phyloP scores from a whole-genome alignment of 148 eudicot genomes.

The Chenopodium berlandieri region DNA sequence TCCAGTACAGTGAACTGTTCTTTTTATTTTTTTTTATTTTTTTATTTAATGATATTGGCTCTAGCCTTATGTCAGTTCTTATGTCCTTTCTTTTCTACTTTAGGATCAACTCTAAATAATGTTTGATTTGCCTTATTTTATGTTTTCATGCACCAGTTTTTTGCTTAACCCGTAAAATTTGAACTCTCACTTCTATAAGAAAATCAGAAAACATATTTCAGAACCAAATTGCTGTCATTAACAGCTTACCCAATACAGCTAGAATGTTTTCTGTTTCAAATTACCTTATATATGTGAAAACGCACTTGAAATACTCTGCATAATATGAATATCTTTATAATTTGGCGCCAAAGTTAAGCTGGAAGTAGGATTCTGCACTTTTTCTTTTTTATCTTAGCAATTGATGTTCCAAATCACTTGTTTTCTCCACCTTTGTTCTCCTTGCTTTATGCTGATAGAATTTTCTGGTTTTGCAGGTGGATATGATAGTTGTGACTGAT shows the following conservation, averaged over 20 bases:
- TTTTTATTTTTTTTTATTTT: too few species aligned
- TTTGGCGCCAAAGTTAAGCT: constrained; percentile 3
- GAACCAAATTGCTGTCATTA: not conserved
- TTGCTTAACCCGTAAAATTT: not conserved
- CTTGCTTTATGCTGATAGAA: not conserved
- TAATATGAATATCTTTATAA: not conserved
- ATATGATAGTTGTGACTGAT: constrained; percentile 99
- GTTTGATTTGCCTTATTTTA: not conserved
- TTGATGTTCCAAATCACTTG: not conserved
- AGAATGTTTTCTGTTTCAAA: not conserved
- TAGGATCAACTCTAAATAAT: not conserved
- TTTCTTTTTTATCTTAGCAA: not conserved
- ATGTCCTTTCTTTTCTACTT: not conserved
- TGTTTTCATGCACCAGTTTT: not conserved
- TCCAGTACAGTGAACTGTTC: not conserved
- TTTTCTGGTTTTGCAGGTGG: constrained; percentile 58
- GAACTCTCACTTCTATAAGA: not conserved
- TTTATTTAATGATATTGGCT: too few species aligned
- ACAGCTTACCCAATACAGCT: not conserved
- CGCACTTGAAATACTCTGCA: not conserved
- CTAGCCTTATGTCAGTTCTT: not conserved
- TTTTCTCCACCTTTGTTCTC: not conserved
- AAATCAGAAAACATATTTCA: not conserved
- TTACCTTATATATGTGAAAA: not conserved
- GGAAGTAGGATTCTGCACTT: not conserved